Evolutionary conservation across 2,329 filamentous ascomycete species (phyloP), one percentile per base, ranked within the genome.

Genomic region (Aureobasidium vineae): DNA sequence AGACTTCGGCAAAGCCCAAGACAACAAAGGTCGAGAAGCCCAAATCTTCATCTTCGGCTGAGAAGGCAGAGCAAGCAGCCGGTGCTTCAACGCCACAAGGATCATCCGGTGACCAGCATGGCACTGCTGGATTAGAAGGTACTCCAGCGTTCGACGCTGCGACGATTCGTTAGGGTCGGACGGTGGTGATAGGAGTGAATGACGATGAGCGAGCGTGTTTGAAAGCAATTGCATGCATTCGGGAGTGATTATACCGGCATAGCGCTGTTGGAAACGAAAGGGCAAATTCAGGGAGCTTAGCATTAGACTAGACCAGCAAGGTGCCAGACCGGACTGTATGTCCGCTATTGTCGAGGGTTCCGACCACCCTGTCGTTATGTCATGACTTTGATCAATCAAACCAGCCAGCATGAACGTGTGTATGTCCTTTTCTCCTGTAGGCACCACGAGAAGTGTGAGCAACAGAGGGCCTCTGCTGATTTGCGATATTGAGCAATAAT

Each of bases 61-160:
- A 53, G 19, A 38, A 50, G 36, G 6, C 16, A n/a, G 57, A 54
- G 6, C 54, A 45, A 28, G 45, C 65, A 40, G 56, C 65, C 8
- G 66, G 57, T 36, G 59, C 43, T 38, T 63, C 57, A 11, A 64
- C 66, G n/a, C 66, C 60, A 31, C 40, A 59, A 31, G 41, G 33
- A 49, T 19, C 38, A 13, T 21, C 16, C 13, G 45, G 41, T 23
- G 65, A 45, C 5, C 50, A 52, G 16, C 43, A 61, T 26, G 49
- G 23, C 23, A 56, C 41, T 19, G 26, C 31, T 11, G 50, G n/a
- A 28, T 19, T 57, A 16, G 66, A 67, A 23, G 66, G 49, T 8
- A 67, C 66, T 36, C 66, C 66, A 4, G 66, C 66, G 36, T 67
- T 67, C 23, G 60, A 67, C 33, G 23, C 49, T 16, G 50, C 36